Evolutionary conservation across 2,329 filamentous ascomycete species (phyloP), one percentile per base, ranked within the genome.

Genomic region (Elsinoe batatas): DNA sequence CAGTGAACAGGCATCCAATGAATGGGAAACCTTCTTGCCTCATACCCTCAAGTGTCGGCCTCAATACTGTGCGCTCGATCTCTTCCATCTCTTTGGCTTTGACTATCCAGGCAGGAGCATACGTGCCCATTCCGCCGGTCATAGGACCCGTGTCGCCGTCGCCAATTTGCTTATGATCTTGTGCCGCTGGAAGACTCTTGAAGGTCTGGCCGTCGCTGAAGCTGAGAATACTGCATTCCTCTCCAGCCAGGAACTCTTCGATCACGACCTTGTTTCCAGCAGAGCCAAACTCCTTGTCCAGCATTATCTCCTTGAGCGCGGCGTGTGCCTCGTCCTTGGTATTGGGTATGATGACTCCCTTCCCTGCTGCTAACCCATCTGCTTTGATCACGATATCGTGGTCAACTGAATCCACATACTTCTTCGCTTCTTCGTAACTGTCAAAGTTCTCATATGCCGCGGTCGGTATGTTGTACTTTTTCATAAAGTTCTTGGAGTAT

Each of bases 401-500:
- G 51, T 76, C 69, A 46, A 91, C 74, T 6, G 72, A 76, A 61
- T 90, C 83, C 53, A 97, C 74, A 68, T 97, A 94, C 62, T 81
- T 73, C 61, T 59, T 61, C 22, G 68, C 68, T 4, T 60, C 54
- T 3, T 65, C 61, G 60, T 68, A 67, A 58, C 64, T 58, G 60
- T 59, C 61, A 58, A 97, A 96, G 74, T 94, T 96, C 70, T 85
- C 82, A 74, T 95, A 97, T 37, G 81, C 82, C 13, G 93, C 93
- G 1, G 93, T 97, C 36, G 91, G 91, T 64, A 98, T 95, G 64
- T 80, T 79, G 73, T 95, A 83, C 61, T 85, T 83, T 71, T 87
- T 85, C 93, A 97, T 98, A 68, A 97, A 97, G 71, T 97, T 91
- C 70, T 98, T 98, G 59, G 88, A 90, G 71, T 94, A 97, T 10